These are phyloP conservation scores for Xylaria venustula DNA, from an alignment of 495 filamentous ascomycete species.

Conservation along the genomic window DNA sequence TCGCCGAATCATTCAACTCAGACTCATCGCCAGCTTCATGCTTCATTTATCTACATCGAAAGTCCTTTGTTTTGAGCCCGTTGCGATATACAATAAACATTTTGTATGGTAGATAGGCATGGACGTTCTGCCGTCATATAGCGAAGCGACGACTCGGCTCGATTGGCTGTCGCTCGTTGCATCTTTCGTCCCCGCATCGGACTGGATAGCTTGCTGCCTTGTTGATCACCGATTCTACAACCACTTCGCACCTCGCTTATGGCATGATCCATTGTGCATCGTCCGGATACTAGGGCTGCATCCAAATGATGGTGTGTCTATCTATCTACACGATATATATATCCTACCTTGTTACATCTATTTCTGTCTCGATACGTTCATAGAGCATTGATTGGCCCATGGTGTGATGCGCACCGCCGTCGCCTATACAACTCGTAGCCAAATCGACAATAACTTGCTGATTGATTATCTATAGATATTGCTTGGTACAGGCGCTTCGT, in stretches of 20 bases:
- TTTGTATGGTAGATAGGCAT: too few relatives aligned
- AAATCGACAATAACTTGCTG: too few relatives aligned
- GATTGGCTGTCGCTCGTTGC: constrained; percentile 48
- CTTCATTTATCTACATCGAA: too few relatives aligned
- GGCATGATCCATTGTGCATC: constrained; percentile 43
- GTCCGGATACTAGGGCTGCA: constrained; percentile 27
- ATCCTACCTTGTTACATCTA: neutral
- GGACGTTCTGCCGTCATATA: constrained; percentile 42
- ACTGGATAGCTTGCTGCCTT: constrained; percentile 41
- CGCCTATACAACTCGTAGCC: too few relatives aligned
- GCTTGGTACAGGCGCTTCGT: constrained; percentile 41
- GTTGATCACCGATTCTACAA: constrained; percentile 41
- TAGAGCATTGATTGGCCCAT: too few relatives aligned
- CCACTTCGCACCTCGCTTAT: constrained; percentile 45
- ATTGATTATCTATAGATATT: constrained; percentile 28
- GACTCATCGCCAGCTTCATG: too few relatives aligned
- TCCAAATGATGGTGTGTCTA: constrained; percentile 35
- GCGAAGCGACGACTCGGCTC: constrained; percentile 32
- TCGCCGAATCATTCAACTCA: too few relatives aligned
- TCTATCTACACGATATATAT: neutral
- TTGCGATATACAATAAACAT: too few relatives aligned
- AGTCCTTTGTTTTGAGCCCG: too few relatives aligned
- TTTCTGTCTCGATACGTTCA: too few relatives aligned
- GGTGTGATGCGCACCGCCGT: too few relatives aligned
- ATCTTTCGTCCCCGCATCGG: constrained; percentile 28